Conservation (phyloP, 2,329 filamentous ascomycete species). For the Xylaria digitata region DNA sequence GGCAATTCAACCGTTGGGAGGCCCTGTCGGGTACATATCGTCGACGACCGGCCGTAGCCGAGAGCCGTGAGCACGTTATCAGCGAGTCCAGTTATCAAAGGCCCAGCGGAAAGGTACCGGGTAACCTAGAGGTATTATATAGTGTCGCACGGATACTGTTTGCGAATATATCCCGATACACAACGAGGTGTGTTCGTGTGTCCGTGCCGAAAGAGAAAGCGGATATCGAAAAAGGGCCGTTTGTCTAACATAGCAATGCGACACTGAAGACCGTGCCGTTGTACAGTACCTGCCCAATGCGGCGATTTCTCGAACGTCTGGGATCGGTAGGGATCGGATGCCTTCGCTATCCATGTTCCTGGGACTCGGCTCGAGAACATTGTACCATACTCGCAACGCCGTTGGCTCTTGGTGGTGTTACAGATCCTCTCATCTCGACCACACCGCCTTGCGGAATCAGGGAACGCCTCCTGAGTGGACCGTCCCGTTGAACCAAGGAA, state of each 20-base stretch:
- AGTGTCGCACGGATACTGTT: neutral
- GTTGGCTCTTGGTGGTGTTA: neutral
- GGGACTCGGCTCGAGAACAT: constrained; percentile 12
- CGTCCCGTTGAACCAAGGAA: neutral
- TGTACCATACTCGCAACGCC: neutral
- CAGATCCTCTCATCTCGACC: constrained; percentile 5
- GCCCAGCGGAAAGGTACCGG: neutral
- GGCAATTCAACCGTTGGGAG: neutral
- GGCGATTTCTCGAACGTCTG: neutral
- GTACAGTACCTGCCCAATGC: neutral
- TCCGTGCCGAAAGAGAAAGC: neutral
- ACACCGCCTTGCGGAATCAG: constrained; percentile 3
- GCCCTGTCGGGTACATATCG: neutral
- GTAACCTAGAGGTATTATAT: neutral
- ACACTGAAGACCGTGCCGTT: neutral
- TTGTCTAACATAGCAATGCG: constrained; percentile 9
- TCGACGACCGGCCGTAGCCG: no score
- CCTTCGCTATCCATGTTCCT: neutral
- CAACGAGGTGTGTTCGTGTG: neutral
- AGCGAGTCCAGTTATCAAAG: neutral
- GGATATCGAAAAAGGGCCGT: neutral
- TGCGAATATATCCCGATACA: constrained; percentile 2
- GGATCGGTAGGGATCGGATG: neutral
- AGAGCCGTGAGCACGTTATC: neutral
- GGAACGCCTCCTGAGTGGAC: neutral